Percentiles rank a stretch among this genome's conserved stretches.
These are phyloP conservation scores for Cladobotryum protrusum DNA, from an alignment of 2,329 filamentous ascomycete genomes.

Conservation along the genomic window DNA sequence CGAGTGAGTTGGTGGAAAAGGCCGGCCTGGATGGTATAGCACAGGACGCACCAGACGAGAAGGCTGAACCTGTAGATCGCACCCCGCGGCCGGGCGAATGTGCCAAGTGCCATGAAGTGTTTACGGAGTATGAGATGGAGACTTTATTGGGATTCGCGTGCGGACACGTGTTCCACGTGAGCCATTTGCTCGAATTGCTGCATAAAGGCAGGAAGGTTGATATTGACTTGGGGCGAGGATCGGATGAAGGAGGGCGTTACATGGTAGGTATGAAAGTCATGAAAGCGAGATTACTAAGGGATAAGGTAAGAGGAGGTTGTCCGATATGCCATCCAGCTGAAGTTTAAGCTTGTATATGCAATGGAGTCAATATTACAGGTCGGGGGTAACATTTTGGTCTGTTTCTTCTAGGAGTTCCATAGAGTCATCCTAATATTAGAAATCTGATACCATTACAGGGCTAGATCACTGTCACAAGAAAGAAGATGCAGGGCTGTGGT, in stretches of 20 bases:
- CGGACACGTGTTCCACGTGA: conserved; percentile 73
- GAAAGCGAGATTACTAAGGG: conserved; percentile 70
- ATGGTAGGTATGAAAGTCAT: conserved; percentile 84
- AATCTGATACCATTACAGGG: no score
- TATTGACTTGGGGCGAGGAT: conserved; percentile 37
- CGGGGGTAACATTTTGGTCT: background rate
- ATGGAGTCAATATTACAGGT: background rate
- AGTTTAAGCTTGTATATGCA: conserved; percentile 5
- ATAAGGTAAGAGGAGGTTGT: conserved; percentile 61
- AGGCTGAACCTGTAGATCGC: conserved; percentile 16
- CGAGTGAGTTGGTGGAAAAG: conserved; percentile 37
- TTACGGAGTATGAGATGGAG: conserved; percentile 58
- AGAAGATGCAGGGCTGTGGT: no score
- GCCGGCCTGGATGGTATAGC: conserved; percentile 21
- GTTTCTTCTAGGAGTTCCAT: conserved; percentile 4
- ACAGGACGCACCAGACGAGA: conserved; percentile 15
- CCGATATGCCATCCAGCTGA: conserved; percentile 44
- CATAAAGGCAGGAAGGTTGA: conserved; percentile 42
- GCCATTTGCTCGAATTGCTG: conserved; percentile 57
- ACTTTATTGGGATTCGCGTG: conserved; percentile 76
- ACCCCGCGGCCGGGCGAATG: conserved; percentile 49
- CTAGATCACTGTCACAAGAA: no score
- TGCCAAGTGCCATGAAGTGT: conserved; percentile 50
- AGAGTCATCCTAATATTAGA: background rate
- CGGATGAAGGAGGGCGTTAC: conserved; percentile 42